Evolutionary conservation across 495 filamentous ascomycete species (phyloP).

Genomic region (Neurospora sp.): DNA sequence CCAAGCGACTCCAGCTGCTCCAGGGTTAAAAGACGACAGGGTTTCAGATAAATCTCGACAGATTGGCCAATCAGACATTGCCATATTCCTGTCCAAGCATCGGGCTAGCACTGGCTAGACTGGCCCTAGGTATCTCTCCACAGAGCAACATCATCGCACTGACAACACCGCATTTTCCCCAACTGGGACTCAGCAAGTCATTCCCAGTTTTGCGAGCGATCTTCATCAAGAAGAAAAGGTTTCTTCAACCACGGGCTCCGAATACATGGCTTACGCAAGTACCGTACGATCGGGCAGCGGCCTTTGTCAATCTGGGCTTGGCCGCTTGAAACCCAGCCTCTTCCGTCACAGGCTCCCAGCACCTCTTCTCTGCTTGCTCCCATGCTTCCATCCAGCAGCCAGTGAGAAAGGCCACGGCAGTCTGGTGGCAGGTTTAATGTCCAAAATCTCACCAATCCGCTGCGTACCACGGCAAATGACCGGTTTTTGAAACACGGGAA

Average conservation of each 20-base stretch:
- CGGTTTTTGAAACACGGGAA: slow-evolving; percentile 12
- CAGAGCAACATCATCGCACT: not conserved
- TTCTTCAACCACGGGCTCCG: not conserved
- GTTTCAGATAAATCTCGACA: not conserved
- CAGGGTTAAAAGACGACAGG: not conserved
- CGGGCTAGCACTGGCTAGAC: not conserved
- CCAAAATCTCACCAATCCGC: not conserved
- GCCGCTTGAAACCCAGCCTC: not conserved
- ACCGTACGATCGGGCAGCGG: not conserved
- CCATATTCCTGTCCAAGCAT: not conserved
- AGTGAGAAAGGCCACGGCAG: not conserved
- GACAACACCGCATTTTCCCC: not conserved
- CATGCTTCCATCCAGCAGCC: not conserved
- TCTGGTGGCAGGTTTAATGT: not conserved
- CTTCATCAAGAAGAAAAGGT: not conserved
- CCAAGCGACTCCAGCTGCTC: not conserved
- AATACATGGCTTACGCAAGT: not conserved
- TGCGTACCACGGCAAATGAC: slow-evolving; percentile 10
- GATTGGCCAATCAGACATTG: not conserved
- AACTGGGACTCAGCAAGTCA: not conserved
- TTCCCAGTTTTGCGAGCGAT: not conserved
- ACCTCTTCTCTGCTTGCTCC: not conserved
- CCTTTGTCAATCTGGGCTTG: not conserved
- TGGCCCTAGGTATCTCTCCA: not conserved
- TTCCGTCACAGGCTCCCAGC: not conserved